phyloP scores from a whole-genome alignment of 768 basidiomycete genomes.

The Gautieria morchelliformis region DNA sequence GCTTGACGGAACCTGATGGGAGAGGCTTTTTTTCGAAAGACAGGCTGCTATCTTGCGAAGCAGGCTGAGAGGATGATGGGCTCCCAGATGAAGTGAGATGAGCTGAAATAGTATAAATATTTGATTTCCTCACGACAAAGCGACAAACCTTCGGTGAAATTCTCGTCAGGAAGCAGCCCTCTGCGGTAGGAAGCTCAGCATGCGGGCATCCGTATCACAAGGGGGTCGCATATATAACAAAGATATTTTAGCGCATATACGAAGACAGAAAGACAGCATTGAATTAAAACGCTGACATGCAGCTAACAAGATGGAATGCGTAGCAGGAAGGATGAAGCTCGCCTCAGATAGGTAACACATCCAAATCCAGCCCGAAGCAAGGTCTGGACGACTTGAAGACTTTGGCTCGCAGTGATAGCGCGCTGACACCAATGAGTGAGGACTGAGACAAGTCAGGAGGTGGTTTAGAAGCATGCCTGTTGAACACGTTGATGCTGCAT shows the following conservation, averaged over 20 bases:
- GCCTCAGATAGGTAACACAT: constrained; percentile 8
- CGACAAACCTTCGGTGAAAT: constrained; percentile 7
- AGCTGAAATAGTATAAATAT: background rate
- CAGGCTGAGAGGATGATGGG: constrained; percentile 29
- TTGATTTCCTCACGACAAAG: background rate
- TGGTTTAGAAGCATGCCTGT: background rate
- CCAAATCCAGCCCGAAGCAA: constrained; percentile 12
- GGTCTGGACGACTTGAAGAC: constrained; percentile 11
- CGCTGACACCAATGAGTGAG: constrained; percentile 4
- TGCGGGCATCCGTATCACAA: background rate
- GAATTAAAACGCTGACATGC: background rate
- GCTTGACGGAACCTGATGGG: constrained; percentile 29
- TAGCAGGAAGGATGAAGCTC: background rate
- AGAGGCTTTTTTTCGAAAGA: constrained; percentile 34
- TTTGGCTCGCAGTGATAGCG: constrained; percentile 10
- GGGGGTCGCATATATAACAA: background rate
- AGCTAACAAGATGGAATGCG: background rate
- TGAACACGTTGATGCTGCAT: constrained; percentile 6
- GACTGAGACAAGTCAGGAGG: background rate
- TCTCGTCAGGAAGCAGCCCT: constrained; percentile 14
- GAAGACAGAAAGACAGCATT: background rate
- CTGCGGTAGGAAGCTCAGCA: background rate
- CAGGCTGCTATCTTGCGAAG: constrained; percentile 26
- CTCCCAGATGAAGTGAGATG: background rate
- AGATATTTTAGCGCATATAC: background rate